These are phyloP conservation scores for Aspergillus sp. DNA, from an alignment of 2,329 filamentous ascomycete species.

Conservation along the genomic window DNA sequence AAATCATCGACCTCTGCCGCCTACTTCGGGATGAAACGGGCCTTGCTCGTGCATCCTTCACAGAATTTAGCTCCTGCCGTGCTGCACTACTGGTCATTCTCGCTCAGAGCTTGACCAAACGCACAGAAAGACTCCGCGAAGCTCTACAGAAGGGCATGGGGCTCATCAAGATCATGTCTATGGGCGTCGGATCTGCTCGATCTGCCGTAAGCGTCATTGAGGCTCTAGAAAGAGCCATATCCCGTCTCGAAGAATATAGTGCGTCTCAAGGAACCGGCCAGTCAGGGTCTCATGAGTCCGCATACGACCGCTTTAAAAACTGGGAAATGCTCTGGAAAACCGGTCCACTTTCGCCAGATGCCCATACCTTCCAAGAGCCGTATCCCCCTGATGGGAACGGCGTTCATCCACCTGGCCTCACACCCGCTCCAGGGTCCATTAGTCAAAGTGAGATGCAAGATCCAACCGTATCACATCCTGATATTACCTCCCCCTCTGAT, in stretches of 20 bases:
- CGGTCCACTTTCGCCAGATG: slow-evolving; percentile 36
- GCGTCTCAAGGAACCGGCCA: slow-evolving; percentile 32
- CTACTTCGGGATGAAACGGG: slow-evolving; percentile 52
- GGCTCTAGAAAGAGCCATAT: slow-evolving; percentile 51
- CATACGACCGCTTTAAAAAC: slow-evolving; percentile 53
- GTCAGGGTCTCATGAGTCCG: slow-evolving; percentile 44
- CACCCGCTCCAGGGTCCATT: slow-evolving; percentile 22
- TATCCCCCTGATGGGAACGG: slow-evolving; percentile 7
- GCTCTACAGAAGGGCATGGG: slow-evolving; percentile 51
- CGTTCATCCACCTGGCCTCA: slow-evolving; percentile 20
- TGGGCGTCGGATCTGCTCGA: slow-evolving; percentile 53
- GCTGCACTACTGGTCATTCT: slow-evolving; percentile 53
- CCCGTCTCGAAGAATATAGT: slow-evolving; percentile 47
- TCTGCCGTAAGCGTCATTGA: slow-evolving; percentile 56
- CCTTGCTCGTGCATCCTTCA: slow-evolving; percentile 56
- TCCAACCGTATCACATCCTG: slow-evolving; percentile 19
- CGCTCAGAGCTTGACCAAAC: slow-evolving; percentile 41
- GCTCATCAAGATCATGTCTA: slow-evolving; percentile 55
- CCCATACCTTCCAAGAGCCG: slow-evolving; percentile 27
- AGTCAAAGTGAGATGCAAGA: slow-evolving; percentile 20
- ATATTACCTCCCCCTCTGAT: slow-evolving; percentile 24
- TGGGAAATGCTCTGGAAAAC: slow-evolving; percentile 53
- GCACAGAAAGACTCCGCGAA: slow-evolving; percentile 45
- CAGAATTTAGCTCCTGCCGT: slow-evolving; percentile 57
- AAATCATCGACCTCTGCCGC: slow-evolving; percentile 53